These are phyloP conservation scores for Neurospora sp. DNA, from an alignment of 495 filamentous ascomycete genomes.

Conservation along the genomic window DNA sequence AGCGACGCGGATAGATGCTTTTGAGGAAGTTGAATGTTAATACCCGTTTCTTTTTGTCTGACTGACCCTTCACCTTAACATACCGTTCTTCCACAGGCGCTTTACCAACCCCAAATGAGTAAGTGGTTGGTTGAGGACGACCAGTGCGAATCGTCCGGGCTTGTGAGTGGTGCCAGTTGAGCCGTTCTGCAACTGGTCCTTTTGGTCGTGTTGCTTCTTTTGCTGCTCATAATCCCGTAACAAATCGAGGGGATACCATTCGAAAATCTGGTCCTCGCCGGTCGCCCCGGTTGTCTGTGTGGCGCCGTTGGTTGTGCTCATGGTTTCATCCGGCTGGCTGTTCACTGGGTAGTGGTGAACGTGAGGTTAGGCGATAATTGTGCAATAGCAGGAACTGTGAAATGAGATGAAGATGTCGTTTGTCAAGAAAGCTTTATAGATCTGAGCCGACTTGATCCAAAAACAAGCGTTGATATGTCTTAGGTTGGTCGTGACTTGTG, in stretches of 20 bases:
- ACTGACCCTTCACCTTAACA: slow-evolving; percentile 3
- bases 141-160: slow-evolving; percentile 40
- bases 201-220: neutral
- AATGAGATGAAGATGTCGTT: too few relatives aligned
- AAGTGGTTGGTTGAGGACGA: slow-evolving; percentile 67
- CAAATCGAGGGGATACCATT: slow-evolving; percentile 23
- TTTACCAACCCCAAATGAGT: slow-evolving; percentile 36
- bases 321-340: neutral
- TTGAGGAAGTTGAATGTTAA: neutral
- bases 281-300: neutral
- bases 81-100: slow-evolving; percentile 51
- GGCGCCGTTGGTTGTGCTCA: neutral
- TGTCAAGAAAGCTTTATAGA: too few relatives aligned
- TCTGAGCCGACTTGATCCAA: too few relatives aligned
- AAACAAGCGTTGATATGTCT: too few relatives aligned
- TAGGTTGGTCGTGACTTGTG: too few relatives aligned
- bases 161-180: slow-evolving; percentile 1
- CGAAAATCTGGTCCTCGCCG: neutral
- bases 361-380: too few relatives aligned
- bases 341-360: neutral
- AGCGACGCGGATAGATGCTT: slow-evolving; percentile 54
- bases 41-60: neutral
- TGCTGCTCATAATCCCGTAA: slow-evolving; percentile 2
- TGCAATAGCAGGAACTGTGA: too few relatives aligned
- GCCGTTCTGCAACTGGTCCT: neutral